phyloP scores from a whole-genome alignment of 495 filamentous ascomycete species.

The Neurospora cerealis region DNA sequence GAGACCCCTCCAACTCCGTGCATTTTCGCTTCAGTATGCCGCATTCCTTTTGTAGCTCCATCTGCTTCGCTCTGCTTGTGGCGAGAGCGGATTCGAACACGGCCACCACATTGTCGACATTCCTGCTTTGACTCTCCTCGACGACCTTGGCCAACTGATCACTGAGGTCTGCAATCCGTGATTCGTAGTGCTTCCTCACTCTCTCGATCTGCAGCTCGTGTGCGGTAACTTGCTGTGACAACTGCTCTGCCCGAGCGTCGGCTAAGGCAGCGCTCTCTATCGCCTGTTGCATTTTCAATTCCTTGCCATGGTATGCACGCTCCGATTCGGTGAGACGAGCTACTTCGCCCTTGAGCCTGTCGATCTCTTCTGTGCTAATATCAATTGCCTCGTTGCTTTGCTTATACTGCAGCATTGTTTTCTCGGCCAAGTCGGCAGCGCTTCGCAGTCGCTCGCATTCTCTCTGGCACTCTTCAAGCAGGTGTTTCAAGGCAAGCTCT shows the following conservation, averaged over 20 bases:
- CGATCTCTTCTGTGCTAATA: slow-evolving; percentile 48
- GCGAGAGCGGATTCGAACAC: slow-evolving; percentile 27
- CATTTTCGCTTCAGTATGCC: slow-evolving; percentile 32
- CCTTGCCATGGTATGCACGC: slow-evolving; percentile 46
- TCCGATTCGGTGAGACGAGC: slow-evolving; percentile 46
- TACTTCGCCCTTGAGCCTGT: slow-evolving; percentile 46
- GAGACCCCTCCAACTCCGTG: slow-evolving; percentile 23
- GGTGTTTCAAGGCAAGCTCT: slow-evolving; percentile 38
- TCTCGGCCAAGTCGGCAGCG: slow-evolving; percentile 51
- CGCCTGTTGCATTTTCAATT: slow-evolving; percentile 41
- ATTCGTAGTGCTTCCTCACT: slow-evolving; percentile 31
- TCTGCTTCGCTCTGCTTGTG: slow-evolving; percentile 29
- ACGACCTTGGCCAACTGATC: slow-evolving; percentile 33
- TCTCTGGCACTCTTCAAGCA: slow-evolving; percentile 38
- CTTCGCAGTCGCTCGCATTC: slow-evolving; percentile 48
- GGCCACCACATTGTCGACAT: slow-evolving; percentile 24
- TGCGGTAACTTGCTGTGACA: slow-evolving; percentile 40
- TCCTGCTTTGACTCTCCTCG: slow-evolving; percentile 29
- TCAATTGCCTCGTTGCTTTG: slow-evolving; percentile 51
- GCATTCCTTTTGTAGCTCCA: slow-evolving; percentile 34
- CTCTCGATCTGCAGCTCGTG: slow-evolving; percentile 42
- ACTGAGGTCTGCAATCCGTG: slow-evolving; percentile 32
- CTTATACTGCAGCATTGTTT: slow-evolving; percentile 44
- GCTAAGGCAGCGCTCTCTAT: slow-evolving; percentile 42
- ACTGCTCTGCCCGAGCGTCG: slow-evolving; percentile 39